A percentile compares a stretch with the other conserved stretches of the same genome.
Conservation (phyloP, 306 rosid genomes). For the Adenanthera pavonina region DNA sequence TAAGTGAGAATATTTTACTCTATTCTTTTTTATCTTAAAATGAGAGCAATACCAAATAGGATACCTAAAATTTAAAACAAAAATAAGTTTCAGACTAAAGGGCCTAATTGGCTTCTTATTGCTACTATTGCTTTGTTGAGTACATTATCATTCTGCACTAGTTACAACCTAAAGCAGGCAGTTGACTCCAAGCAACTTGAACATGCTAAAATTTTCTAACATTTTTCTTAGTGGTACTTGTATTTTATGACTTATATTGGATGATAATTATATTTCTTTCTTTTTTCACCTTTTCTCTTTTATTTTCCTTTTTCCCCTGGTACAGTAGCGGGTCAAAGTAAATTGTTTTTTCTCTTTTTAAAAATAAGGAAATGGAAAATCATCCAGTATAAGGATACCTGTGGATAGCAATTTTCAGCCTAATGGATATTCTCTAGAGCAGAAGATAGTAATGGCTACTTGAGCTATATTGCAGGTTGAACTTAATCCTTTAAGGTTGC, state of each 20-base stretch:
- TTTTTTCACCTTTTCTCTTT: too few relatives aligned
- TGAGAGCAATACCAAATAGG: conserved; percentile 68
- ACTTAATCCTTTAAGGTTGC: conserved; percentile 19
- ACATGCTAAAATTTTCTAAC: conserved; percentile 41
- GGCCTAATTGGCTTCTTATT: conserved; percentile 84
- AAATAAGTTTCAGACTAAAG: conserved; percentile 56
- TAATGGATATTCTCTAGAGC: conserved; percentile 61
- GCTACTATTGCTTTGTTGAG: conserved; percentile 94
- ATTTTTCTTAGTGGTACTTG: conserved; percentile 24
- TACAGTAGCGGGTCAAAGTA: too few relatives aligned
- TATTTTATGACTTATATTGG: too few relatives aligned
- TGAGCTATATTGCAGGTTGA: conserved; percentile 74
- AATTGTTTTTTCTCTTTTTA: conserved; percentile 13
- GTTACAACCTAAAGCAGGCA: conserved; percentile 88
- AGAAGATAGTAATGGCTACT: conserved; percentile 68
- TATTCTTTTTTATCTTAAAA: conserved; percentile 51
- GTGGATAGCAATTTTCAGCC: conserved; percentile 60
- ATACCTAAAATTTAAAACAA: conserved; percentile 65
- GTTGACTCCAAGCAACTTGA: conserved; percentile 73
- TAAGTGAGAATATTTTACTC: conserved; percentile 29
- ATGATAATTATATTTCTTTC: too few relatives aligned
- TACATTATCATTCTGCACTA: conserved; percentile 79
- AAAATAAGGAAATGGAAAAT: conserved; percentile 65
- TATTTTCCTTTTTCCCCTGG: too few relatives aligned
- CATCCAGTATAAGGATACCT: conserved; percentile 60